Conservation (phyloP, 768 basidiomycete species). For the Ramaria rubella region DNA sequence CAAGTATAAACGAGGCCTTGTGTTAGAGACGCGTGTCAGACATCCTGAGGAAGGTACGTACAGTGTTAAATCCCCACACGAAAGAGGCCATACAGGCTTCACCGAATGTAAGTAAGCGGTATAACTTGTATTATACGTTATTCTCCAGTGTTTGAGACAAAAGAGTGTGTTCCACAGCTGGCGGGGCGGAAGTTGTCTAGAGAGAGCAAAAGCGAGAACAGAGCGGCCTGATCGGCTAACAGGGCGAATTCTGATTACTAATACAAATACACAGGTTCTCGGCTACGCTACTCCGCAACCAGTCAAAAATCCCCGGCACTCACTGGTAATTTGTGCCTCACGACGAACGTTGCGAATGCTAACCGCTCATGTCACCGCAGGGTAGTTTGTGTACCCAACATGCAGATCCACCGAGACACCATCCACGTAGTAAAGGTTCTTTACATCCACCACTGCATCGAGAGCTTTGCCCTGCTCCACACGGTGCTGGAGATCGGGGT, state of each 20-base stretch:
- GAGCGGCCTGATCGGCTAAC: too few species aligned
- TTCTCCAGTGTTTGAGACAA: background rate
- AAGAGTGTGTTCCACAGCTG: too few species aligned
- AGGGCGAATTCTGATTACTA: too few species aligned
- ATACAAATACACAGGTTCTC: too few species aligned
- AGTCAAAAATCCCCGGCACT: too few species aligned
- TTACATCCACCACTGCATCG: slow-evolving; percentile 17
- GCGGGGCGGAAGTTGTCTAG: too few species aligned
- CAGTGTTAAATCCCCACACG: background rate
- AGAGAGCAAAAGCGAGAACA: too few species aligned
- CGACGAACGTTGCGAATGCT: background rate
- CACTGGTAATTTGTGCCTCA: background rate
- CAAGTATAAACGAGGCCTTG: background rate
- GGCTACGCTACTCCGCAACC: background rate
- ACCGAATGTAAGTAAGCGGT: background rate
- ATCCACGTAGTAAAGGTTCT: slow-evolving; percentile 21
- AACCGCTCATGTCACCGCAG: background rate
- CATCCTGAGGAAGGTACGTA: background rate
- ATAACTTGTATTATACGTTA: background rate
- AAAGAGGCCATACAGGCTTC: background rate
- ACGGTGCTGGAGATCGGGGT: slow-evolving; percentile 37
- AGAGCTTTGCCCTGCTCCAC: slow-evolving; percentile 25
- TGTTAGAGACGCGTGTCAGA: background rate
- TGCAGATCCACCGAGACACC: background rate
- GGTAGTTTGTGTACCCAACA: background rate